Evolutionary conservation across 495 filamentous ascomycete species (phyloP).

Genomic region (Aspergillus sclerotiicarbonarius): DNA sequence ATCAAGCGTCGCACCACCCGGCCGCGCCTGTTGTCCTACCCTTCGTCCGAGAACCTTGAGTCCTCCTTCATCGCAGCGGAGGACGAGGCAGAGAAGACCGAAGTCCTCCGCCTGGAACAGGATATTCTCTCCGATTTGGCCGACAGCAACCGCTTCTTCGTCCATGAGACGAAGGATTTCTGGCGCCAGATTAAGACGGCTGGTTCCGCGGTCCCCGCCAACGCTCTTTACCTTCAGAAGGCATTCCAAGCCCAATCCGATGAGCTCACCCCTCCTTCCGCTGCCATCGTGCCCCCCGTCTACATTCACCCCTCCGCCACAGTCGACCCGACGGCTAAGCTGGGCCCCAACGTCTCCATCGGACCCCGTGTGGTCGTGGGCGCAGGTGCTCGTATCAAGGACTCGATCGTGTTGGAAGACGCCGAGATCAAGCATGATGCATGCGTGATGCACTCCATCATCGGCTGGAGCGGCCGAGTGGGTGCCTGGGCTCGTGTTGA

Average conservation of each 20-base stretch:
- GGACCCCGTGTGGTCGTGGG: constrained; percentile 83
- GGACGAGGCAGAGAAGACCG: constrained; percentile 74
- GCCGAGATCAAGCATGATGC: constrained; percentile 96
- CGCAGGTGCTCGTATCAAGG: constrained; percentile 88
- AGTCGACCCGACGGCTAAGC: constrained; percentile 93
- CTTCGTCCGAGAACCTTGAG: constrained; percentile 90
- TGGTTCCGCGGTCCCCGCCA: constrained; percentile 94
- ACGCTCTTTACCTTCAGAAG: constrained; percentile 95
- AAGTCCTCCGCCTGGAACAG: constrained; percentile 93
- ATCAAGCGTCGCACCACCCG: constrained; percentile 95
- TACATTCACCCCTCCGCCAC: constrained; percentile 95
- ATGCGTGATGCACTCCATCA: constrained; percentile 93
- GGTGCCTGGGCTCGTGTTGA: constrained; percentile 98
- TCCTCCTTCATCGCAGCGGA: constrained; percentile 72
- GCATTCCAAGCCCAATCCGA: constrained; percentile 80
- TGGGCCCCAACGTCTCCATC: constrained; percentile 95
- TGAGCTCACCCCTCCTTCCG: constrained; percentile 80
- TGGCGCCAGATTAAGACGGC: constrained; percentile 99
- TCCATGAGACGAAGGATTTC: constrained; percentile 98
- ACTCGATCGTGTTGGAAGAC: constrained; percentile 94
- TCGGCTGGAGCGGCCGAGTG: constrained; percentile 94
- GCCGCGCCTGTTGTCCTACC: constrained; percentile 87
- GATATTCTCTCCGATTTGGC: constrained; percentile 96
- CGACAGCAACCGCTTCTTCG: constrained; percentile 97
- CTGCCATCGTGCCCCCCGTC: constrained; percentile 89